phyloP scores from a whole-genome alignment of 768 basidiomycete genomes.

The Rossbeevera mucosa region DNA sequence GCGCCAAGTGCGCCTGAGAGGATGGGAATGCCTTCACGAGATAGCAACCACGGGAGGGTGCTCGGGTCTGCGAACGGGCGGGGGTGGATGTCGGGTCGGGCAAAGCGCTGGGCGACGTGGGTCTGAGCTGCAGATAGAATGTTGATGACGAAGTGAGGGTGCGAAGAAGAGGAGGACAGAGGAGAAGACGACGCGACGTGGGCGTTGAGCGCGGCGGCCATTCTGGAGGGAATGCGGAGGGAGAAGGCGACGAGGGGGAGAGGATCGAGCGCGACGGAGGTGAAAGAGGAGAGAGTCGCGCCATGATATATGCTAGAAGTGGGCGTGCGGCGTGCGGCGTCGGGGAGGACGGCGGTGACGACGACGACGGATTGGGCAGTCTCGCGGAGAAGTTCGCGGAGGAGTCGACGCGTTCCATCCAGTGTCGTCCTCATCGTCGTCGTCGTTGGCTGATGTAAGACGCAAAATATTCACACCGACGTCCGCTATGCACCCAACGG shows the following conservation, averaged over 20 bases:
- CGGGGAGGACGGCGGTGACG: slow-evolving; percentile 62
- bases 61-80: slow-evolving; percentile 45
- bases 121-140: slow-evolving; percentile 69
- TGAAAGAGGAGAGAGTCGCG: slow-evolving; percentile 90
- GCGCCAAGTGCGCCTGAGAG: slow-evolving; percentile 61
- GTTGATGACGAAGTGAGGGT: slow-evolving; percentile 69
- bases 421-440: not conserved
- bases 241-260: slow-evolving; percentile 86
- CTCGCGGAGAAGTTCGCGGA: slow-evolving; percentile 63
- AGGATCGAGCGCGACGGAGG: slow-evolving; percentile 87
- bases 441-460: too few relatives aligned
- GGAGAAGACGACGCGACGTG: slow-evolving; percentile 1
- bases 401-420: slow-evolving; percentile 18
- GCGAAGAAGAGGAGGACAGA: not conserved
- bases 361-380: slow-evolving; percentile 85
- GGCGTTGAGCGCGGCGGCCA: slow-evolving; percentile 59
- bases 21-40: slow-evolving; percentile 54
- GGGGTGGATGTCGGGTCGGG: slow-evolving; percentile 64
- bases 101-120: slow-evolving; percentile 61
- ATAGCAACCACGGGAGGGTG: slow-evolving; percentile 36
- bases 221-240: slow-evolving; percentile 82
- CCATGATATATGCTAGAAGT: slow-evolving; percentile 56
- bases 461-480: too few relatives aligned
- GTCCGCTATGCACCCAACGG: too few relatives aligned
- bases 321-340: not conserved